Conservation (phyloP, 208 protist genomes). For the Perkinsela sp. region DNA sequence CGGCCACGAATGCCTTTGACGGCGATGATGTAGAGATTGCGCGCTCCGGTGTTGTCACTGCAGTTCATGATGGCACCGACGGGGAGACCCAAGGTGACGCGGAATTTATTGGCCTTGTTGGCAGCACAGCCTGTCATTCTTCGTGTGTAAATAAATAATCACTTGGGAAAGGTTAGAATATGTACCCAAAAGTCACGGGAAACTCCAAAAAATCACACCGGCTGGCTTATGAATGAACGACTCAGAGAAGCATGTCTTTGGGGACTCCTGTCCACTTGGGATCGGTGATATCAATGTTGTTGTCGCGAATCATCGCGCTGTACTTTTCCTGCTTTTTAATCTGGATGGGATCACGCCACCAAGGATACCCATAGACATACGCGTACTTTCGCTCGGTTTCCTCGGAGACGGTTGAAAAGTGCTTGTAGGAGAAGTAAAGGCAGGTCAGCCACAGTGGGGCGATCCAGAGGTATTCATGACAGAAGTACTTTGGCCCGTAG, state of each 20-base stretch:
- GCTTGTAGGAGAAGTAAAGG: conserved; percentile 12
- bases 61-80: conserved; percentile 96
- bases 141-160: neutral
- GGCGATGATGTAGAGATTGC: conserved; percentile 98
- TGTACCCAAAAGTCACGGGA: too few relatives aligned
- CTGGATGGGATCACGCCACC: conserved; percentile 64
- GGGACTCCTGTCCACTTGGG: conserved; percentile 62
- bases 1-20: conserved; percentile 87
- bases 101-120: conserved; percentile 88
- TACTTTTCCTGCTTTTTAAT: conserved; percentile 51
- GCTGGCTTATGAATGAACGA: too few relatives aligned
- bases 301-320: conserved; percentile 48
- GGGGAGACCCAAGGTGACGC: conserved; percentile 89
- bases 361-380: conserved; percentile 58
- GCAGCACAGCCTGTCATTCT: too few relatives aligned
- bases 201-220: too few relatives aligned
- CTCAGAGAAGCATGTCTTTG: conserved; percentile 11
- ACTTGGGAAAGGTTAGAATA: too few relatives aligned
- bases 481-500: conserved; percentile 49
- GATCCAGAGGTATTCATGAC: conserved; percentile 39
- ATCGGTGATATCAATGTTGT: conserved; percentile 50
- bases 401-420: conserved; percentile 46
- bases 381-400: conserved; percentile 54
- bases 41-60: conserved; percentile 98
- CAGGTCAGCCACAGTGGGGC: conserved; percentile 35